phyloP scores from a whole-genome alignment of 208 protist species.

The Leishmania turanica region DNA sequence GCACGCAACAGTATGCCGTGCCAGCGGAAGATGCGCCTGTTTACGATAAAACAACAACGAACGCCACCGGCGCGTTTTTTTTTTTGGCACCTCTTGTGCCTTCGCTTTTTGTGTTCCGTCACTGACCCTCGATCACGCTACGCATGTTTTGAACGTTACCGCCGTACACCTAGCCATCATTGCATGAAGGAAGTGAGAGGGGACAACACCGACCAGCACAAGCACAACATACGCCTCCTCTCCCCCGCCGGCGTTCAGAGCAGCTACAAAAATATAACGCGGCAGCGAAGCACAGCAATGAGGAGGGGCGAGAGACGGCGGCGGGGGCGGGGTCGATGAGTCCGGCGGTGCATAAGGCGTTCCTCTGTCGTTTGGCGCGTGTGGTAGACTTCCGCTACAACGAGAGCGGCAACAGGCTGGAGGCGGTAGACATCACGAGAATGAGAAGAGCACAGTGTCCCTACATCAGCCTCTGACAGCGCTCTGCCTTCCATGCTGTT shows the following conservation, averaged over 20 bases:
- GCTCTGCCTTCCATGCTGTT: too few relatives aligned
- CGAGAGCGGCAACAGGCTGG: background rate
- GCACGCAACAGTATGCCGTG: too few relatives aligned
- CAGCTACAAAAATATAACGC: too few relatives aligned
- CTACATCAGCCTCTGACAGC: background rate
- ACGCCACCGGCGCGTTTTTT: too few relatives aligned
- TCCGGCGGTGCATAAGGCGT: background rate
- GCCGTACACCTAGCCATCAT: too few relatives aligned
- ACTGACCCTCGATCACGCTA: too few relatives aligned
- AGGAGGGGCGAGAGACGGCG: background rate
- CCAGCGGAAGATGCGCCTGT: too few relatives aligned
- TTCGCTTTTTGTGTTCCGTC: too few relatives aligned
- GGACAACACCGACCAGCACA: background rate
- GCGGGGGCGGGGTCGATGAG: background rate
- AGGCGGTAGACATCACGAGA: background rate
- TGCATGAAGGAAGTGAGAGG: background rate
- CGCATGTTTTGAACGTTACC: too few relatives aligned
- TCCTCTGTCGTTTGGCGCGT: background rate
- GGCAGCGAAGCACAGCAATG: background rate
- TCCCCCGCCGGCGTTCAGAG: background rate
- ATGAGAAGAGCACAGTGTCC: background rate
- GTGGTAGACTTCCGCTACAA: background rate
- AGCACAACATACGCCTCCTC: background rate
- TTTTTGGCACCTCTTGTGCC: too few relatives aligned
- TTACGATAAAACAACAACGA: too few relatives aligned